phyloP scores from a whole-genome alignment of 306 rosid genomes.

The Echinosophora koreensis region DNA sequence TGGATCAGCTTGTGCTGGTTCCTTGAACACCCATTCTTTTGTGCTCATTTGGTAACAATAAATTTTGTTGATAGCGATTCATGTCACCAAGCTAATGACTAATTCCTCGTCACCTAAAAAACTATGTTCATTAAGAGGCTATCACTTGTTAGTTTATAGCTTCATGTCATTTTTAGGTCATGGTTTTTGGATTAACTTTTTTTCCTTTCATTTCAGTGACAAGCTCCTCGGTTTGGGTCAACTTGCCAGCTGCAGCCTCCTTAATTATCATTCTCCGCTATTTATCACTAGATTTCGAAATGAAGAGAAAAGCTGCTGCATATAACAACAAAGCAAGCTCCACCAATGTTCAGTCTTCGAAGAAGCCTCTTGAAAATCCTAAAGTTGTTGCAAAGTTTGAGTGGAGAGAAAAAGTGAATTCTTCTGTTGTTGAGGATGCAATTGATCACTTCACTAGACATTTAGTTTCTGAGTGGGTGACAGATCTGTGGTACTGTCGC shows the following conservation, averaged over 20 bases:
- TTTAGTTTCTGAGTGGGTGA: conserved; percentile 92
- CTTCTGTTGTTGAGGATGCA: conserved; percentile 92
- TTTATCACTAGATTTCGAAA: conserved; percentile 83
- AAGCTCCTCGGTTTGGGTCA: conserved; percentile 96
- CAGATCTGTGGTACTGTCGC: conserved; percentile 91
- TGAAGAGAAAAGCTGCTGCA: conserved; percentile 85
- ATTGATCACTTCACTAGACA: conserved; percentile 85
- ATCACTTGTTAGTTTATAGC: conserved; percentile 30
- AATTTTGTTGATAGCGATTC: conserved; percentile 20
- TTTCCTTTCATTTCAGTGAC: conserved; percentile 78
- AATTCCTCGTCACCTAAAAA: conserved; percentile 2
- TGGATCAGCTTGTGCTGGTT: conserved; percentile 34
- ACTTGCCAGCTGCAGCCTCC: conserved; percentile 94
- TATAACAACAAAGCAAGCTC: conserved; percentile 74
- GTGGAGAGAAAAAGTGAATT: conserved; percentile 93
- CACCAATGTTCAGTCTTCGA: conserved; percentile 56
- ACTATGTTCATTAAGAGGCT: conserved; percentile 26
- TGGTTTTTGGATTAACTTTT: conserved; percentile 48
- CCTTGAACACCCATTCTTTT: conserved; percentile 14
- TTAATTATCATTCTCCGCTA: conserved; percentile 78
- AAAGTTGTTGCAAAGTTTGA: conserved; percentile 68
- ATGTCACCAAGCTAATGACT: conserved; percentile 36
- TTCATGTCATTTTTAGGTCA: conserved; percentile 34
- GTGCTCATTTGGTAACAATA: not conserved
- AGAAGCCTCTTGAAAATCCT: conserved; percentile 61